Conservation (phyloP, 495 filamentous ascomycete species). For the Lophium mytilinum region DNA sequence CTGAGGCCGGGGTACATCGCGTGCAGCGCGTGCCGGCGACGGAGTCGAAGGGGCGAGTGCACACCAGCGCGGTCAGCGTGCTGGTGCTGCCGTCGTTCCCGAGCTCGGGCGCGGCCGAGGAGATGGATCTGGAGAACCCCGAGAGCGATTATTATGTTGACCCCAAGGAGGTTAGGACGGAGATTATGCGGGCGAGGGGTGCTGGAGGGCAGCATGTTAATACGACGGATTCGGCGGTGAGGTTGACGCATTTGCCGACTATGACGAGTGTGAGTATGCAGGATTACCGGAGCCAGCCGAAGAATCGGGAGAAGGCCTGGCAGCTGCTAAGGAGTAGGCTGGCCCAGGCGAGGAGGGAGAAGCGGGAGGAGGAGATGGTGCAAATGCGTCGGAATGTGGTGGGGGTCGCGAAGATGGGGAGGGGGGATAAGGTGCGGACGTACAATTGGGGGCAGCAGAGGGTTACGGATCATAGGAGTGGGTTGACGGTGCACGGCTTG, state of each 20-base stretch:
- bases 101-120: conserved; percentile 44
- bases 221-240: conserved; percentile 91
- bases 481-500: conserved; percentile 72
- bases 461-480: conserved; percentile 88
- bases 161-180: conserved; percentile 72
- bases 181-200: conserved; percentile 86
- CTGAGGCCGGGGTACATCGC: conserved; percentile 87
- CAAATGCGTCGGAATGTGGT: conserved; percentile 65
- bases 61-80: conserved; percentile 86
- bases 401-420: conserved; percentile 69
- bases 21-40: conserved; percentile 90
- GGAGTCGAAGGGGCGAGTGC: conserved; percentile 80
- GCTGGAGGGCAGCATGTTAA: conserved; percentile 98
- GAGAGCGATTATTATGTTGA: conserved; percentile 85
- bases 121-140: conserved; percentile 67
- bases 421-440: conserved; percentile 88
- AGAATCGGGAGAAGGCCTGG: conserved; percentile 84
- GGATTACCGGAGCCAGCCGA: conserved; percentile 81
- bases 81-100: conserved; percentile 84
- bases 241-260: conserved; percentile 86
- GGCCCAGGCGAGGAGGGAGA: conserved; percentile 72
- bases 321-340: conserved; percentile 70
- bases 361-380: conserved; percentile 73
- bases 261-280: conserved; percentile 82
- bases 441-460: conserved; percentile 93